Conservation (phyloP, 1,139 yeast genomes). For the Spathaspora sp. region DNA sequence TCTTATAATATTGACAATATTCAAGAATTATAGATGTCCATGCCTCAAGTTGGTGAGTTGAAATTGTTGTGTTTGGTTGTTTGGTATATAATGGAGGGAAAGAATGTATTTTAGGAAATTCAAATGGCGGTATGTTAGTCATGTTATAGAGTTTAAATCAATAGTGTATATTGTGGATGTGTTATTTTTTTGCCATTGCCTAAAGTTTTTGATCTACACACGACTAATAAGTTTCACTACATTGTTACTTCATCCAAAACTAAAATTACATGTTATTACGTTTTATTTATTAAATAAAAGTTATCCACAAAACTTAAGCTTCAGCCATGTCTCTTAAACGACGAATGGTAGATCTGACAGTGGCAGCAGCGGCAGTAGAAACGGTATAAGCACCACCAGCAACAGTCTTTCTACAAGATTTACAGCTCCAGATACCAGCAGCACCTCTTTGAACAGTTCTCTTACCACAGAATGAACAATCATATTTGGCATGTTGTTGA, state of each 20-base stretch:
- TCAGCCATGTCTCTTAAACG: constrained; percentile 99
- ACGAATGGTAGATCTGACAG: constrained; percentile 99
- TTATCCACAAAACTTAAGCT: constrained; percentile 57
- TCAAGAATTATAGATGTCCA: constrained; percentile 46
- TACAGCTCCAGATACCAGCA: constrained; percentile 98
- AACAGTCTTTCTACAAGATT: constrained; percentile 91
- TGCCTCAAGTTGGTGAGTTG: constrained; percentile 65
- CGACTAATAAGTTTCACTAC: not conserved
- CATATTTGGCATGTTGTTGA: constrained; percentile 98
- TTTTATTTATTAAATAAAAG: constrained; percentile 6
- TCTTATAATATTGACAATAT: constrained; percentile 57
- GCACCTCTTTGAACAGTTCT: constrained; percentile 97
- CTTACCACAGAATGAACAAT: constrained; percentile 99
- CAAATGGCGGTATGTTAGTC: constrained; percentile 15
- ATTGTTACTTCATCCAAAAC: constrained; percentile 9
- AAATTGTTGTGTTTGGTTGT: constrained; percentile 81
- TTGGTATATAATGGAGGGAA: constrained; percentile 92
- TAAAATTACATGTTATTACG: constrained; percentile 11
- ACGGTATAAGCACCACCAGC: constrained; percentile 99
- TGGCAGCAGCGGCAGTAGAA: constrained; percentile 99
- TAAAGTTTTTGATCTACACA: not conserved
- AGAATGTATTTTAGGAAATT: constrained; percentile 72
- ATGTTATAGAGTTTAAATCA: not conserved
- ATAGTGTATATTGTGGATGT: no score
- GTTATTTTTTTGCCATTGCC: constrained; percentile 1